Conservation (phyloP, 352 stramenopile species). For the Globisporangium paddicum region DNA sequence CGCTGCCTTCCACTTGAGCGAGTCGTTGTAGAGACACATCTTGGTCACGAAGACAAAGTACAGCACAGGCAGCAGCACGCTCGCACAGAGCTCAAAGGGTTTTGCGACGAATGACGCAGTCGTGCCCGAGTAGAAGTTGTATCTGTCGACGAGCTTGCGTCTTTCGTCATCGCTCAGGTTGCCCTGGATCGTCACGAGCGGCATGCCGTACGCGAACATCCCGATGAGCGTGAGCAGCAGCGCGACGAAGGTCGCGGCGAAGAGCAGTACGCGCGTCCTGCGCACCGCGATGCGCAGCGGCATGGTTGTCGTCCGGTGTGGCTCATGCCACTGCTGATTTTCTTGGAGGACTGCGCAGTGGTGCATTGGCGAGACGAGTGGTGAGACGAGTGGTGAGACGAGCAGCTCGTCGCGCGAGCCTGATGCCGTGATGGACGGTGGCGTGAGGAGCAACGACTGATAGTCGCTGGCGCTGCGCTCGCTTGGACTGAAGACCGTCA, state of each 20-base stretch:
- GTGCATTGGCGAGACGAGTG: no score
- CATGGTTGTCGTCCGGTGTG: constrained; percentile 10
- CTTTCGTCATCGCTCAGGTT: constrained; percentile 8
- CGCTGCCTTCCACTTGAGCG: constrained; percentile 24
- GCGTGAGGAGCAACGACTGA: constrained; percentile 9
- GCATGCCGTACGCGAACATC: constrained; percentile 23
- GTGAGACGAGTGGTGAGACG: constrained; percentile 24
- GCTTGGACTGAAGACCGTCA: background rate
- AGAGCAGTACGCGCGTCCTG: constrained; percentile 18
- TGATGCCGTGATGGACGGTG: background rate
- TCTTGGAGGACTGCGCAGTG: constrained; percentile 24
- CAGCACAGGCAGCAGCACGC: constrained; percentile 38
- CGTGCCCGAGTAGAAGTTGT: constrained; percentile 56
- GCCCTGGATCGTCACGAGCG: constrained; percentile 19
- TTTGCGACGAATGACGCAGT: constrained; percentile 26
- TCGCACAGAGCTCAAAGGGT: constrained; percentile 32
- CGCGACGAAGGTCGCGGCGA: constrained; percentile 15
- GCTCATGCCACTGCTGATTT: background rate
- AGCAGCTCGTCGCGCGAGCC: background rate
- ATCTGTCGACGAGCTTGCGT: constrained; percentile 21
- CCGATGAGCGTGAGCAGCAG: constrained; percentile 21
- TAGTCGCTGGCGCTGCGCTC: constrained; percentile 7
- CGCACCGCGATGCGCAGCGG: constrained; percentile 24
- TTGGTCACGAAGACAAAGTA: constrained; percentile 32
- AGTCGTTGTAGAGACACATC: constrained; percentile 38